Percentiles rank a stretch among this genome's conserved stretches.
Evolutionary conservation across 192 early-diverging fungal species (phyloP).

Genomic region (Umbelopsis sp.): DNA sequence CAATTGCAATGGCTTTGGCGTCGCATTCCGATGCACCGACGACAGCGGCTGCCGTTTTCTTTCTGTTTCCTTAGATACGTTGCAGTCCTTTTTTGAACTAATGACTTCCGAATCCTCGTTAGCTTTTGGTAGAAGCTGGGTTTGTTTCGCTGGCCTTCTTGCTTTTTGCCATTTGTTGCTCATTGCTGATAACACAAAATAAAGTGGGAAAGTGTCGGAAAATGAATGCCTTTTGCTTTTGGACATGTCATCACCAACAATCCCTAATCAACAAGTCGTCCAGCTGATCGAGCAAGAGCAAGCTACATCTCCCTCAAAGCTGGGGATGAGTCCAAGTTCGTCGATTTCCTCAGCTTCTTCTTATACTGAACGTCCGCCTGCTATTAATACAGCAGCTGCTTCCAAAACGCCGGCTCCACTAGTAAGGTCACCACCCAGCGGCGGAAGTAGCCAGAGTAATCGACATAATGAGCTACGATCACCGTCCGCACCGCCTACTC

Average conservation of each 20-base stretch:
- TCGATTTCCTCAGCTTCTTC: slow-evolving; percentile 1
- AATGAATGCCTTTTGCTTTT: neutral
- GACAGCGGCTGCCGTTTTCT: neutral
- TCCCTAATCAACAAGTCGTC: neutral
- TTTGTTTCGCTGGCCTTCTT: neutral
- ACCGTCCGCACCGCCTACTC: slow-evolving; percentile 7
- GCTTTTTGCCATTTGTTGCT: slow-evolving; percentile 10
- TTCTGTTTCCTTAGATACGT: neutral
- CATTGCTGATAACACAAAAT: neutral
- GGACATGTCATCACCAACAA: neutral
- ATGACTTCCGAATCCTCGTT: neutral
- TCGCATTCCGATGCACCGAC: neutral
- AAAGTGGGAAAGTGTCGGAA: neutral
- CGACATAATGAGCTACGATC: slow-evolving; percentile 36
- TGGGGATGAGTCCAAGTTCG: neutral
- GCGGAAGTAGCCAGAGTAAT: slow-evolving; percentile 40
- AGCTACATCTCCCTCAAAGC: neutral
- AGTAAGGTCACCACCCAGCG: slow-evolving; percentile 31
- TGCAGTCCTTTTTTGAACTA: neutral
- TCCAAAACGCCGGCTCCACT: slow-evolving; percentile 1
- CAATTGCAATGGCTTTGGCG: neutral
- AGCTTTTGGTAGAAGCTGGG: neutral
- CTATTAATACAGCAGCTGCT: neutral
- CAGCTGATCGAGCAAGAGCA: slow-evolving; percentile 6
- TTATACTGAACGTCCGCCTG: slow-evolving; percentile 1